Percentiles rank a stretch among this genome's conserved stretches.
These are phyloP conservation scores for Leccinum huronense DNA, from an alignment of 1,284 basidiomycete species.

Conservation along the genomic window DNA sequence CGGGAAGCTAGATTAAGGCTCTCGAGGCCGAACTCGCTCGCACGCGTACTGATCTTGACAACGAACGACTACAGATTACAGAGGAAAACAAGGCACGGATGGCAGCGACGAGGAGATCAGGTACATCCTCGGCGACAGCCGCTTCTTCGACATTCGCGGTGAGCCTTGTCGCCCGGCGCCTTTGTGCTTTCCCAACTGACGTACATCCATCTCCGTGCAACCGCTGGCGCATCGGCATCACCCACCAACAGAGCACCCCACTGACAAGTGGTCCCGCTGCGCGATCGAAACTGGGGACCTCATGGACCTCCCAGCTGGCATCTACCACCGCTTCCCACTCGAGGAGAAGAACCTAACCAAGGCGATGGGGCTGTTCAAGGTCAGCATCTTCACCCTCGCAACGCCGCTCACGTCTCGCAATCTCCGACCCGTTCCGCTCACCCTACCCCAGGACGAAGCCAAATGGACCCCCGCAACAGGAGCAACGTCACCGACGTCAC, in stretches of 20 bases:
- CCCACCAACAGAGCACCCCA: conserved; percentile 5
- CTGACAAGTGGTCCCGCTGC: too few relatives aligned
- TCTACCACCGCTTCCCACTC: conserved; percentile 86
- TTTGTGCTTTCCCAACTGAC: too few relatives aligned
- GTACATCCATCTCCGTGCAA: too few relatives aligned
- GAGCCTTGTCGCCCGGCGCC: too few relatives aligned
- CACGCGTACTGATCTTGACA: conserved; percentile 53
- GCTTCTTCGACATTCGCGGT: too few relatives aligned
- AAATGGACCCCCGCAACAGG: conserved; percentile 69
- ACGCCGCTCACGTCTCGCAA: not conserved
- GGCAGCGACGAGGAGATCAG: conserved; percentile 35
- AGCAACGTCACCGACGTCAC: conserved; percentile 56
- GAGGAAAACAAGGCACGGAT: conserved; percentile 58
- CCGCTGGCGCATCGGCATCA: too few relatives aligned
- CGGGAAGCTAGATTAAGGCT: conserved; percentile 52
- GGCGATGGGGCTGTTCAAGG: conserved; percentile 77
- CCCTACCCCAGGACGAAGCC: conserved; percentile 67
- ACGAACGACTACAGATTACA: conserved; percentile 53
- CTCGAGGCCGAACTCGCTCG: conserved; percentile 62
- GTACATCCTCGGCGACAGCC: too few relatives aligned
- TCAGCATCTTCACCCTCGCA: conserved; percentile 24
- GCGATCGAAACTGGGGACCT: conserved; percentile 55
- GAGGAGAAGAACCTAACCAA: conserved; percentile 68
- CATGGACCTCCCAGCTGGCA: conserved; percentile 67
- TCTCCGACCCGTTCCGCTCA: not conserved